phyloP scores from a whole-genome alignment of 345 rosid species.

The Eucalyptus curtisii region DNA sequence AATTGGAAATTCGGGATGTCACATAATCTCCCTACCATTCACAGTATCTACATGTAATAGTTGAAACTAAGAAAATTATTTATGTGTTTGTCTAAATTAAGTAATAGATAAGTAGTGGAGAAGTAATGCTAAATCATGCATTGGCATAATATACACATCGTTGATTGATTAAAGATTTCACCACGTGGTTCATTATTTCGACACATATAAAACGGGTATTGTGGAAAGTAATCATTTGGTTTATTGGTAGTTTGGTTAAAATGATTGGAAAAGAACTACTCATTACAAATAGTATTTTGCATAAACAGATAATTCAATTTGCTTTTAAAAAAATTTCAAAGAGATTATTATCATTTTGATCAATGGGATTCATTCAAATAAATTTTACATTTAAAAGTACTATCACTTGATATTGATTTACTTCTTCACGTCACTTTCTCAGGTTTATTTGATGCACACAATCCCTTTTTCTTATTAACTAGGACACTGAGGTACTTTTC shows the following conservation, averaged over 20 bases:
- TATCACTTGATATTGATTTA: background rate
- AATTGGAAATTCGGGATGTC: too few relatives aligned
- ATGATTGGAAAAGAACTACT: background rate
- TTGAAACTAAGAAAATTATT: too few relatives aligned
- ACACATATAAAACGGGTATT: background rate
- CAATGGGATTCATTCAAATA: background rate
- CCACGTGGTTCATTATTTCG: too few relatives aligned
- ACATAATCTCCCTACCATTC: background rate
- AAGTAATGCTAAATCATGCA: background rate
- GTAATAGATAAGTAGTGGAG: too few relatives aligned
- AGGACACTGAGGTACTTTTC: background rate
- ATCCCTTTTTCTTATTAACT: too few relatives aligned
- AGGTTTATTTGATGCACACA: too few relatives aligned
- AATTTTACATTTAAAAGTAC: background rate
- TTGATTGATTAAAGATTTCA: background rate
- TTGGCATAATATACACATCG: background rate
- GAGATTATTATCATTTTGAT: background rate
- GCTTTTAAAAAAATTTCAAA: background rate
- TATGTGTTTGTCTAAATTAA: background rate
- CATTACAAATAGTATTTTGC: background rate
- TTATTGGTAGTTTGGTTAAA: background rate
- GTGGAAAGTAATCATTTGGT: background rate
- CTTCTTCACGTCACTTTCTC: background rate
- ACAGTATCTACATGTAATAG: background rate
- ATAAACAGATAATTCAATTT: background rate